Evolutionary conservation across 2,329 filamentous ascomycete genomes (phyloP).

Genomic region (Nemania diffusa): DNA sequence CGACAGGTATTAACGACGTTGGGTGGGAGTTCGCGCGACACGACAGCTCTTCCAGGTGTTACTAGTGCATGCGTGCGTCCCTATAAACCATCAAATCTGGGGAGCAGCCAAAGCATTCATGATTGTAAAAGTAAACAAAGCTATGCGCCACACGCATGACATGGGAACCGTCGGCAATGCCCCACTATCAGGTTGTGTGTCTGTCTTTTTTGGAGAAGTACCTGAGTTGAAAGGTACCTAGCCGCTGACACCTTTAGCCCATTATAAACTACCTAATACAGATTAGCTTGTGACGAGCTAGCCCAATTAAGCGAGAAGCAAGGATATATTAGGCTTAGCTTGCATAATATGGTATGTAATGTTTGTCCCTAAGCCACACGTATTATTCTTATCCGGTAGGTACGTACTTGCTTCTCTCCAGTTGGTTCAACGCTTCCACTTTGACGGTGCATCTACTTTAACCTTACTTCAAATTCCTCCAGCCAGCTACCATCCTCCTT

Average conservation of each 20-base stretch:
- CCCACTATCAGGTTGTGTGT: no score
- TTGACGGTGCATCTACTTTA: background rate
- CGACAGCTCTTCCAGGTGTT: background rate
- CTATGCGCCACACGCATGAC: slow-evolving; percentile 19
- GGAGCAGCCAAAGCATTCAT: slow-evolving; percentile 2
- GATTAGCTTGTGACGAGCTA: no score
- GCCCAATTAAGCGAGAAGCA: no score
- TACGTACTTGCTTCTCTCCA: background rate
- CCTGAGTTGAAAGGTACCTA: no score
- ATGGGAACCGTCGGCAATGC: background rate
- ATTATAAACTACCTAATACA: no score
- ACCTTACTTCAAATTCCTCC: background rate
- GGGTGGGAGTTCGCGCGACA: background rate
- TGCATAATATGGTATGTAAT: no score
- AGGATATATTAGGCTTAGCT: no score
- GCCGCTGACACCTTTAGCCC: no score
- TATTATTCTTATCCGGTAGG: background rate
- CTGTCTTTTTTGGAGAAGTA: no score
- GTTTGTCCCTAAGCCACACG: background rate
- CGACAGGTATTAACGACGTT: background rate
- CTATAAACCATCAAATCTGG: background rate
- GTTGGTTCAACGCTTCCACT: slow-evolving; percentile 6
- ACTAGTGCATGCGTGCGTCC: background rate
- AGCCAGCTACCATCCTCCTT: background rate
- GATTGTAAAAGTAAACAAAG: slow-evolving; percentile 36